Conservation (phyloP, 805 yeast species). For the Starmerella gropengiesseri region DNA sequence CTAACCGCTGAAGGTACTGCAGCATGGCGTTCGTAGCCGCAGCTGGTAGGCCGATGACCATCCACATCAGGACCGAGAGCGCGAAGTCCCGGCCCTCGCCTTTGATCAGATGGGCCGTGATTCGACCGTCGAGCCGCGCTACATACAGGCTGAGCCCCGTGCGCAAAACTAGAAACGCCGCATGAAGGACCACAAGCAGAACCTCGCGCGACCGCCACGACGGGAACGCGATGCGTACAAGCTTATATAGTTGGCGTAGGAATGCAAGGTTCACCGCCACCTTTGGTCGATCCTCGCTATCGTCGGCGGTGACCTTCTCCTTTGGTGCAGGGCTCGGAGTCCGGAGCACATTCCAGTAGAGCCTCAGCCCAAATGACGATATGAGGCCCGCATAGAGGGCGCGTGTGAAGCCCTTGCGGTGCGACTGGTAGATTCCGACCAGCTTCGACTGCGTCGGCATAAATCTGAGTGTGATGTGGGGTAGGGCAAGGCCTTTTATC, state of each 20-base stretch:
- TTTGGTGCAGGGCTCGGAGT: not conserved
- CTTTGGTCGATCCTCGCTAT: slow-evolving; percentile 11
- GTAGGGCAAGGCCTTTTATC: slow-evolving; percentile 3
- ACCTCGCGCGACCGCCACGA: slow-evolving; percentile 28
- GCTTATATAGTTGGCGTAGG: slow-evolving; percentile 24
- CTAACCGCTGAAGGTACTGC: slow-evolving; percentile 30
- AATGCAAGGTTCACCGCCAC: slow-evolving; percentile 30
- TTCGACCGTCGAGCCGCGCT: slow-evolving; percentile 74
- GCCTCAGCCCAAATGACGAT: slow-evolving; percentile 14
- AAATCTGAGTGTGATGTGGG: not conserved
- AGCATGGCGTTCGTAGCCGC: slow-evolving; percentile 65
- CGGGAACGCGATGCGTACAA: slow-evolving; percentile 30
- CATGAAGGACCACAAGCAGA: slow-evolving; percentile 39
- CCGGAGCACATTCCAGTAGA: slow-evolving; percentile 9
- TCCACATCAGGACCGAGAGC: slow-evolving; percentile 59
- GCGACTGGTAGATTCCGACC: slow-evolving; percentile 8
- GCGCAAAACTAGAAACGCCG: slow-evolving; percentile 49
- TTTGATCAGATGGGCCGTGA: slow-evolving; percentile 71
- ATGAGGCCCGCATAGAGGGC: slow-evolving; percentile 18
- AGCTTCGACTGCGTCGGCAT: slow-evolving; percentile 6
- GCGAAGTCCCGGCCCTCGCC: slow-evolving; percentile 56
- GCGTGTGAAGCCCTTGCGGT: slow-evolving; percentile 21
- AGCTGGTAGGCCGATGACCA: slow-evolving; percentile 78
- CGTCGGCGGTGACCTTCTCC: not conserved
- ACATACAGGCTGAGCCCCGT: slow-evolving; percentile 70